Base-by-base conservation (phyloP, 2,329 filamentous ascomycete species). In the Fusarium denticulatum region DNA sequence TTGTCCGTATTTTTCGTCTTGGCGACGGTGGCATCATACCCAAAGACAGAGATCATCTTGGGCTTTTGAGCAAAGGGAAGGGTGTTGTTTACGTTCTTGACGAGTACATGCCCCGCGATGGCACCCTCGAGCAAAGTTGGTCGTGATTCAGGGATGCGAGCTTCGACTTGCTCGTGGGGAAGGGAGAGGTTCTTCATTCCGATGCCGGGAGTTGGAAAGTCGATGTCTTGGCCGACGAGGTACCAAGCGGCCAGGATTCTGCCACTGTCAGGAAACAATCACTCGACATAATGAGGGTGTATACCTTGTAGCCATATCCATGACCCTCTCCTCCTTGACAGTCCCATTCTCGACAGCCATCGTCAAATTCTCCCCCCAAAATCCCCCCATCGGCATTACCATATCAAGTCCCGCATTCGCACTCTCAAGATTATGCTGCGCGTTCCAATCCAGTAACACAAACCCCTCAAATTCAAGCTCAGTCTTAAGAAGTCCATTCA, bases 271-370 rank as follows among this genome's bases (percentile, higher is more conserved):
- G 59, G 72, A 28, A 43, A 76, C 7, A 6, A 8, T 5, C 11
- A 6, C 4, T 3, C 1, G 13, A 32, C 32, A 32, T 13, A 32
- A 11, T 10, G 36, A 5, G 18, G 5, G 11, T 2, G 5, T 18
- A 37, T 11, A 39, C 37, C 94, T 90, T 15, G 91, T 92, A 1
- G 89, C 92, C 90, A 96, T 96, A 80, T 97, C 94, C 61, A 93
- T 91, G 3, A 97, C 79, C 32, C 94, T 88, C 79, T 87, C 90
- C 73, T 92, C 89, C 2, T 89, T 88, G 14, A 97, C 85, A 1
- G 92, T 93, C 8, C 94, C 93, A 76, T 96, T 96, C 36, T 89
- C 83, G n/a, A 97, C 90, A 1, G 93, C 93, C 64, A 93, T 85
- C 0, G 92, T 92, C 64, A 97, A 82, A 78, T 95, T 95, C 13